Percentiles rank a stretch among this genome's conserved stretches.
Evolutionary conservation across 2,329 filamentous ascomycete genomes (phyloP).

Genomic region (Nemania sp.): DNA sequence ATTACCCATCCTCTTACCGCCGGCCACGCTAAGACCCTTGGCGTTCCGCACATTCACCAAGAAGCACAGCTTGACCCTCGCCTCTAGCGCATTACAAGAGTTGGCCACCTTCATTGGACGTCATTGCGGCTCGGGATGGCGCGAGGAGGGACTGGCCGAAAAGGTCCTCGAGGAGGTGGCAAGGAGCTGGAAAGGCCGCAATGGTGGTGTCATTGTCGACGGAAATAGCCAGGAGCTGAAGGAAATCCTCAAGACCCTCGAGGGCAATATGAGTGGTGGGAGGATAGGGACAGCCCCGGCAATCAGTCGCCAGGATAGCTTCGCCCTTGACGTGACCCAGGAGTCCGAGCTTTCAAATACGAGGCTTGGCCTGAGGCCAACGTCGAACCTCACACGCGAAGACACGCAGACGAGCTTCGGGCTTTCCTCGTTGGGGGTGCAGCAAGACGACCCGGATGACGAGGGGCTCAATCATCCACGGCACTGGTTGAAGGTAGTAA

Average conservation of each 20-base stretch:
- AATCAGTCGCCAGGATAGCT: slow-evolving; percentile 66
- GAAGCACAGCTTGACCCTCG: slow-evolving; percentile 93
- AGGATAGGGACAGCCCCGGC: slow-evolving; percentile 62
- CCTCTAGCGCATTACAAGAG: slow-evolving; percentile 81
- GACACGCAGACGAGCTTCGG: slow-evolving; percentile 70
- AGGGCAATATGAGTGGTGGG: slow-evolving; percentile 89
- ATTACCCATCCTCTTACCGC: slow-evolving; percentile 86
- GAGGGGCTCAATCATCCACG: slow-evolving; percentile 69
- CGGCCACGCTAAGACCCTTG: slow-evolving; percentile 82
- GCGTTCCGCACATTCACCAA: slow-evolving; percentile 97
- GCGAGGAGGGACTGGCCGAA: slow-evolving; percentile 92
- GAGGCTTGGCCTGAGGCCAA: slow-evolving; percentile 58
- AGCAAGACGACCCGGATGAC: slow-evolving; percentile 62
- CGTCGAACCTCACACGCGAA: slow-evolving; percentile 54
- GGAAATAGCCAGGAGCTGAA: slow-evolving; percentile 76
- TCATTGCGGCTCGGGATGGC: slow-evolving; percentile 94
- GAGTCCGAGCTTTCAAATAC: slow-evolving; percentile 59
- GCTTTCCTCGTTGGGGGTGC: slow-evolving; percentile 56
- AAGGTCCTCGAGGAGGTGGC: slow-evolving; percentile 90
- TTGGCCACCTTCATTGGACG: slow-evolving; percentile 89
- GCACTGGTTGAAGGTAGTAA: slow-evolving; percentile 82
- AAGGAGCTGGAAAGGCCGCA: slow-evolving; percentile 86
- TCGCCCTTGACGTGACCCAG: slow-evolving; percentile 61
- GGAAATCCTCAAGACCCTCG: slow-evolving; percentile 79
- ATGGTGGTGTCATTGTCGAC: slow-evolving; percentile 89